Base-by-base conservation (phyloP, 1,139 yeast species). In the Geotrichum siamense region DNA sequence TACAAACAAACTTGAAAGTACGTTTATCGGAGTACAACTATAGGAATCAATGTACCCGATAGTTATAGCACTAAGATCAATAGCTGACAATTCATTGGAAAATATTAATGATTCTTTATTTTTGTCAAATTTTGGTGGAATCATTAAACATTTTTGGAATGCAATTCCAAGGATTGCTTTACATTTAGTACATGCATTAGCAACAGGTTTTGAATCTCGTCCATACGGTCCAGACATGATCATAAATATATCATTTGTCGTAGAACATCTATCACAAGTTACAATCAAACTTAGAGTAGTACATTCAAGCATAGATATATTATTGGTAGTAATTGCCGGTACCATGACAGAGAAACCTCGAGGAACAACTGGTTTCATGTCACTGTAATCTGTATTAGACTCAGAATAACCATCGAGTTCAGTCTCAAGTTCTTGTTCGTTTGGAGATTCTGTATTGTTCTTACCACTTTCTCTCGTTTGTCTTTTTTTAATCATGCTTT, bases 21-120 rank as follows among this genome's bases (percentile, higher is more conserved):
- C 39, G 40, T 67, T 68, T 3, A 55, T 51, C 2, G 65, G 65
- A 3, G 55, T 47, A 41, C 71, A 67, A 12, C 66, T 65, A 26
- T 57, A 54, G 15, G 67, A 50, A 44, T 68, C 71, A 16, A 68
- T 51, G 39, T 62, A 64, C 1, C 72, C 72, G 1, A 62, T 60
- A 35, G 39, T 48, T 41, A 36, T 55, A 48, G 48, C 31, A 10
- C 38, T 23, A 8, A 5, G 8, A 15, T 6, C 17, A n/a, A n/a
- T 8, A 28, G 32, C 13, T 8, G 8, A 8, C 12, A 25, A 8
- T 12, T 9, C 12, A 40, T 22, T 2, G 20, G 20, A 22, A 17
- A 9, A 17, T 10, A 25, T 23, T 21, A 16, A 3, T n/a, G 16
- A 20, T 23, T 21, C 19, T 12, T 39, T 21, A 1, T 50, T 47